Percentiles rank a stretch among this genome's conserved stretches.
Conservation (phyloP, 108 stramenopile species). For the Skeletonema menzelii region DNA sequence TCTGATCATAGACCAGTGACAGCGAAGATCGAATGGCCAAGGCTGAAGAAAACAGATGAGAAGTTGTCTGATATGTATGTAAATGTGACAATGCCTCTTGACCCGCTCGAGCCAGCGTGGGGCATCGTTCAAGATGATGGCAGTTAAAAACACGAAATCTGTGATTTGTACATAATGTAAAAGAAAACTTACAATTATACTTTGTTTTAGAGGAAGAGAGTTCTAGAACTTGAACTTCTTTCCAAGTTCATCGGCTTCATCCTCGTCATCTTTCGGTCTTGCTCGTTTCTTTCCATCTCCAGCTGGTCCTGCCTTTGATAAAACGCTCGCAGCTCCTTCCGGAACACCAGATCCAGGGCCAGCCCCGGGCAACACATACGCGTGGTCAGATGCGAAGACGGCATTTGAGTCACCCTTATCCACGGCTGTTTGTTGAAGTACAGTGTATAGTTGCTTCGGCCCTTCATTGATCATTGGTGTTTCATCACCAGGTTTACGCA, state of each 20-base stretch:
- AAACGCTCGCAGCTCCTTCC: constrained; percentile 77
- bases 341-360: constrained; percentile 48
- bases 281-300: constrained; percentile 49
- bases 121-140: constrained; percentile 26
- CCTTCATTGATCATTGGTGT: constrained; percentile 58
- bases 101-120: constrained; percentile 49
- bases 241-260: constrained; percentile 75
- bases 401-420: constrained; percentile 47
- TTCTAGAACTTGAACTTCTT: constrained; percentile 91
- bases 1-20: constrained; percentile 54
- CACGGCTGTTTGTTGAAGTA: constrained; percentile 60
- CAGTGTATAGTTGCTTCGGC: constrained; percentile 82
- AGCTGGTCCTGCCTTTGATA: constrained; percentile 65
- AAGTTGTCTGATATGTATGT: constrained; percentile 32
- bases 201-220: neutral
- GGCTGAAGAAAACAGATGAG: constrained; percentile 18
- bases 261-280: constrained; percentile 72
- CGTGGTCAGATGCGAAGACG: constrained; percentile 78
- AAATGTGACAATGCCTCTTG: constrained; percentile 38
- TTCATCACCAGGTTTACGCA: constrained; percentile 84
- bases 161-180: neutral
- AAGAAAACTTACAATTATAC: neutral
- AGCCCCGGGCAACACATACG: constrained; percentile 73
- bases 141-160: neutral
- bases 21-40: constrained; percentile 44